Evolutionary conservation across 1,284 basidiomycete genomes (phyloP), one percentile per base, ranked within the genome.

Genomic region (Pascua sp.): DNA sequence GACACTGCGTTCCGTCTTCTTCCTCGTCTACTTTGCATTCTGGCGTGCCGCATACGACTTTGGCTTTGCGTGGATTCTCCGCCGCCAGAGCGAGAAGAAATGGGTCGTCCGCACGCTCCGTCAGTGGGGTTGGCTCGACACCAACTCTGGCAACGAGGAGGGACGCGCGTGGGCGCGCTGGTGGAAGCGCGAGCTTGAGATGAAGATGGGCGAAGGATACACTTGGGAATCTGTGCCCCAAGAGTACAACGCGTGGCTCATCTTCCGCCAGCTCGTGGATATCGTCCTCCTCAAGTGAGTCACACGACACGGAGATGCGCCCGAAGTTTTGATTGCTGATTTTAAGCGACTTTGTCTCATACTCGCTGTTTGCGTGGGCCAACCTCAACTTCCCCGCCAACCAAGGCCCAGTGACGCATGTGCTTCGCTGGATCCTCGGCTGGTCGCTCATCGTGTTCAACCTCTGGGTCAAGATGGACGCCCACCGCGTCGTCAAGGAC

Each of bases 381-480:
- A 90, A 89, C 76, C 88, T 91, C 78, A 86, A 89, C 40, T 85
- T 89, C 48, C 92, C 89, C 2, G 82, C 86, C 47, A 88, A 84
- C 44, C 84, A 96, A 47, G 89, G 90, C 2, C 62, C 84, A 41
- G 73, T 82, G 15, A 82, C 90, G 47, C 92, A 97, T 72, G 73
- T 89, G 51, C 81, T 92, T 73, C 90, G 91, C 64, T 98, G 95
- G 93, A 75, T 89, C 45, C 86, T 86, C 12, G 95, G 96, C 12
- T 78, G 91, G 66, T 82, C 84, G 0, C 80, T 98, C 40, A 93
- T 98, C 70, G 83, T 84, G 42, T 98, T 98, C 82, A 98, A 98
- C 75, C 82, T 97, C 41, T 98, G 95, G 93, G 94, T 98, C 66
- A 98, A 98, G 78, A 88, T 91, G 12, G 95, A 98, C 70, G 95